phyloP scores from a whole-genome alignment of 495 filamentous ascomycete species.

The Hyaloscypha variabilis region DNA sequence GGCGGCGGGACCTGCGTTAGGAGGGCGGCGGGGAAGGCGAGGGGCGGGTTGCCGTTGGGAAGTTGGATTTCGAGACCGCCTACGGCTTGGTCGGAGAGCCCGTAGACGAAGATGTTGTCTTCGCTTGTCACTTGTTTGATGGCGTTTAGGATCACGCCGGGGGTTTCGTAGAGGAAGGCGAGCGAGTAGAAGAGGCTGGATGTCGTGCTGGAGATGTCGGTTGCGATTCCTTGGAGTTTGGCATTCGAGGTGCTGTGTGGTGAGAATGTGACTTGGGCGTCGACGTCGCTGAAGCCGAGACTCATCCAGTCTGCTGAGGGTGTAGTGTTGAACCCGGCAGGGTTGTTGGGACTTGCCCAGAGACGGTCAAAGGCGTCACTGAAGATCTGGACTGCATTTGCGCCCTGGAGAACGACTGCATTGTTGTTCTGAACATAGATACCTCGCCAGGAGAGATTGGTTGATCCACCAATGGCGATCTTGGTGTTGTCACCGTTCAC shows the following conservation, averaged over 20 bases:
- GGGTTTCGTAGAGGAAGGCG: slow-evolving; percentile 25
- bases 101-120: slow-evolving; percentile 22
- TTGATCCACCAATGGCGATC: slow-evolving; percentile 24
- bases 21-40: slow-evolving; percentile 20
- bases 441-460: slow-evolving; percentile 23
- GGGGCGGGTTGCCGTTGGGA: slow-evolving; percentile 21
- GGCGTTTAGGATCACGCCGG: slow-evolving; percentile 20
- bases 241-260: slow-evolving; percentile 20
- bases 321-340: slow-evolving; percentile 15
- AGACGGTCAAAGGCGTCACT: slow-evolving; percentile 21
- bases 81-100: slow-evolving; percentile 21
- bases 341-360: slow-evolving; percentile 21
- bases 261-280: slow-evolving; percentile 23
- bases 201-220: slow-evolving; percentile 19
- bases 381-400: slow-evolving; percentile 17
- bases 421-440: slow-evolving; percentile 26
- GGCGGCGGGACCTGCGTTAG: slow-evolving; percentile 17
- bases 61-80: slow-evolving; percentile 23
- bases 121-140: slow-evolving; percentile 20
- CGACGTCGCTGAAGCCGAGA: slow-evolving; percentile 22
- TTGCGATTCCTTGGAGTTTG: slow-evolving; percentile 19
- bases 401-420: slow-evolving; percentile 21
- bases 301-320: slow-evolving; percentile 19
- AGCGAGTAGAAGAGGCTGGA: slow-evolving; percentile 25
- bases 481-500: slow-evolving; percentile 20